These are phyloP conservation scores for Trichoderma polysporum DNA, from an alignment of 2,329 filamentous ascomycete species.

Conservation along the genomic window DNA sequence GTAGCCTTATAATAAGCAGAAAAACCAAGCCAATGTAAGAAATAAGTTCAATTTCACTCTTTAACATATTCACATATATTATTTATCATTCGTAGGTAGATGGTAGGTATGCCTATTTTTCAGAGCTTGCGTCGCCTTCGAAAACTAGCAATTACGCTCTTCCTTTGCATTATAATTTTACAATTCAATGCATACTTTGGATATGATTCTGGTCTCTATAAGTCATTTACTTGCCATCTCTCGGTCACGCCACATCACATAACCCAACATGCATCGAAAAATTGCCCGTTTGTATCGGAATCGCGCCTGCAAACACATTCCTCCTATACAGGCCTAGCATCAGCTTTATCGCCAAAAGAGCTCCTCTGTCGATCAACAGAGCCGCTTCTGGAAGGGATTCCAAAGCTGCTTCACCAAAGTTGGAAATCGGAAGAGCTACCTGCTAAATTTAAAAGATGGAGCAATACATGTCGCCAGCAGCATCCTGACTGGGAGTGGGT, in stretches of 20 bases:
- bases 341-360: not conserved
- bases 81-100: not conserved
- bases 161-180: not conserved
- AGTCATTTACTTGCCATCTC: not conserved
- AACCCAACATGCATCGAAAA: not conserved
- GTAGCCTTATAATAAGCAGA: not conserved
- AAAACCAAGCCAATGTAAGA: not conserved
- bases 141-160: not conserved
- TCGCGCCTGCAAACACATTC: not conserved
- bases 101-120: not conserved
- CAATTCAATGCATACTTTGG: not conserved
- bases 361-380: not conserved
- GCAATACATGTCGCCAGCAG: conserved; percentile 31
- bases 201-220: not conserved
- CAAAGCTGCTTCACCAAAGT: conserved; percentile 42
- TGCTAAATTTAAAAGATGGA: conserved; percentile 34
- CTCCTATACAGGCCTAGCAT: not conserved
- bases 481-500: conserved; percentile 39
- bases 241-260: not conserved
- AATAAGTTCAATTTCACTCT: not conserved
- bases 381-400: not conserved
- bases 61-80: not conserved
- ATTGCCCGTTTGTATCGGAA: not conserved
- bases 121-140: not conserved
- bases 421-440: conserved; percentile 29